phyloP scores from a whole-genome alignment of 352 stramenopile genomes.

The Achlya hypogyna region DNA sequence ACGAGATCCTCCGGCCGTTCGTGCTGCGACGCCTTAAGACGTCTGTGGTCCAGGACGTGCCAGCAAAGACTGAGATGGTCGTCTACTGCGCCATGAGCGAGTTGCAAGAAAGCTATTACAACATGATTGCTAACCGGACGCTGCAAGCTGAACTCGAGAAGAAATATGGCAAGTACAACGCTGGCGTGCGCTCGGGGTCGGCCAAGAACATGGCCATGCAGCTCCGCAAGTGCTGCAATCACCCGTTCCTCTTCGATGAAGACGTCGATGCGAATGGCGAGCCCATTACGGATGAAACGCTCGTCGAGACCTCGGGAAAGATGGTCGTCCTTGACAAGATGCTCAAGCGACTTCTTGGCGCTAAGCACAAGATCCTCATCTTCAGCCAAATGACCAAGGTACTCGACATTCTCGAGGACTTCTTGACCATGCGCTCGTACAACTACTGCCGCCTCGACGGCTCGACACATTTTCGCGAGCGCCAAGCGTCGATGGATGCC shows the following conservation, averaged over 20 bases:
- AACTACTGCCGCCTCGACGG: slow-evolving; percentile 96
- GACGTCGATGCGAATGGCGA: slow-evolving; percentile 31
- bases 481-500: slow-evolving; percentile 94
- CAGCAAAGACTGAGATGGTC: slow-evolving; percentile 96
- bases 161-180: slow-evolving; percentile 62
- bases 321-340: slow-evolving; percentile 93
- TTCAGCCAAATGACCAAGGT: slow-evolving; percentile 83
- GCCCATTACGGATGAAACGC: slow-evolving; percentile 15
- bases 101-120: slow-evolving; percentile 92
- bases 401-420: slow-evolving; percentile 98
- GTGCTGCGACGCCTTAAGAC: slow-evolving; percentile 93
- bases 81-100: slow-evolving; percentile 94
- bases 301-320: slow-evolving; percentile 44
- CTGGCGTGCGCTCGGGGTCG: slow-evolving; percentile 41
- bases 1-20: slow-evolving; percentile 96
- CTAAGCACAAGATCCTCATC: slow-evolving; percentile 53
- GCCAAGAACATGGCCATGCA: slow-evolving; percentile 74
- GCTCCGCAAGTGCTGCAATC: slow-evolving; percentile 89
- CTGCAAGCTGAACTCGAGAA: slow-evolving; percentile 81
- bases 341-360: slow-evolving; percentile 50
- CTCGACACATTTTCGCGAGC: slow-evolving; percentile 84
- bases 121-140: slow-evolving; percentile 85
- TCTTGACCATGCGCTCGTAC: slow-evolving; percentile 78
- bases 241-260: slow-evolving; percentile 85
- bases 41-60: slow-evolving; percentile 90